Conservation (phyloP, 768 basidiomycete species). For the Kwoniella sp. region DNA sequence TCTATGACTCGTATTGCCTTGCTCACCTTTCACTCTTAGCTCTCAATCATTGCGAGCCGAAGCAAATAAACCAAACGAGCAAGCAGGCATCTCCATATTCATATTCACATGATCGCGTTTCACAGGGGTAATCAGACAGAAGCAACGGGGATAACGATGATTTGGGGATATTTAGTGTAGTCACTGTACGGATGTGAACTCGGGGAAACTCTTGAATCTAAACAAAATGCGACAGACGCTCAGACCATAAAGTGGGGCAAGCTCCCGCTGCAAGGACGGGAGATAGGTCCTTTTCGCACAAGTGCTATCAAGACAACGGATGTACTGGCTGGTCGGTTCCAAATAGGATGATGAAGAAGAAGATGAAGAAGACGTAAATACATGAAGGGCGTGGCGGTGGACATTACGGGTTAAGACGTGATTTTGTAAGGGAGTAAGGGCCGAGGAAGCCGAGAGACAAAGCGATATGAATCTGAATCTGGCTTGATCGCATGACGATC, state of each 20-base stretch:
- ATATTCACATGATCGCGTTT: background rate
- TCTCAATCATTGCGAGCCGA: no score
- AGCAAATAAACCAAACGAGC: no score
- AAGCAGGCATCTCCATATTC: background rate
- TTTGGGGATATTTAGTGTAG: background rate
- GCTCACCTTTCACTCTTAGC: no score
- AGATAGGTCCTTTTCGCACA: no score
- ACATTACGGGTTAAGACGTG: conserved; percentile 8
- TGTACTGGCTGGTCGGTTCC: no score
- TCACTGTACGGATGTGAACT: background rate
- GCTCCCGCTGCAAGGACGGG: no score
- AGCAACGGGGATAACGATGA: background rate
- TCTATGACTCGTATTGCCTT: no score
- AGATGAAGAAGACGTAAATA: conserved; percentile 12
- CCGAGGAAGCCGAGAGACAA: background rate
- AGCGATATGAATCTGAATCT: no score
- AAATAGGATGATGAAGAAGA: background rate
- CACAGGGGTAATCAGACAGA: background rate
- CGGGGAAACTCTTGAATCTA: background rate
- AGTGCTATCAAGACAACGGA: no score
- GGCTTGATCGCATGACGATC: background rate
- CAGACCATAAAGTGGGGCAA: no score
- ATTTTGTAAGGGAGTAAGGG: background rate
- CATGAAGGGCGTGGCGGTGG: conserved; percentile 15
- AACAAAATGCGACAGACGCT: no score